Percentiles rank a stretch among this genome's conserved stretches.
These are phyloP conservation scores for Eremomyces bilateralis DNA, from an alignment of 495 filamentous ascomycete species.

Conservation along the genomic window DNA sequence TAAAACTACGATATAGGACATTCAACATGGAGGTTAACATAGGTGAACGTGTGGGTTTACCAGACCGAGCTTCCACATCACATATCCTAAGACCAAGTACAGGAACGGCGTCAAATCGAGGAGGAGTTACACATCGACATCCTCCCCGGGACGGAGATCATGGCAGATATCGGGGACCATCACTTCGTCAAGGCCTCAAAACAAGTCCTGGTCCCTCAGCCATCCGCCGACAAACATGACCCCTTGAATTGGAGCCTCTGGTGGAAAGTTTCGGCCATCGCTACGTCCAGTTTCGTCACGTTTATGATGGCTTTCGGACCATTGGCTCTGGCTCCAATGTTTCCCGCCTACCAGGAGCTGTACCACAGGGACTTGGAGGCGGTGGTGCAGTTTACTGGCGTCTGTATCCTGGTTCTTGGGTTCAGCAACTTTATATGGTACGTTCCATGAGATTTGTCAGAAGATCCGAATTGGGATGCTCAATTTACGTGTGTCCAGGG, in stretches of 20 bases:
- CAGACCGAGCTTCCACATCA: too few relatives aligned
- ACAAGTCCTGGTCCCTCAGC: constrained; percentile 32
- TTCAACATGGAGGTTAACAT: too few relatives aligned
- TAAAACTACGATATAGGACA: too few relatives aligned
- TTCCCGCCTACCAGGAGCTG: constrained; percentile 30
- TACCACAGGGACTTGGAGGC: constrained; percentile 30
- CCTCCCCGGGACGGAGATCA: constrained; percentile 40
- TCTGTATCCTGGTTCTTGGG: constrained; percentile 37
- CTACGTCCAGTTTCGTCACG: constrained; percentile 27
- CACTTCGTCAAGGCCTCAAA: constrained; percentile 35
- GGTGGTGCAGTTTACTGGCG: constrained; percentile 33
- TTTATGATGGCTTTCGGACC: constrained; percentile 39
- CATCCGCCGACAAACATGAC: constrained; percentile 18
- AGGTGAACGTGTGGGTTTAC: too few relatives aligned
- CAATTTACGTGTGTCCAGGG: constrained; percentile 19
- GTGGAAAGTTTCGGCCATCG: constrained; percentile 16
- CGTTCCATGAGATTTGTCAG: constrained; percentile 2
- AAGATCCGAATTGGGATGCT: not conserved
- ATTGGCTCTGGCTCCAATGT: constrained; percentile 34
- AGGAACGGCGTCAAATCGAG: constrained; percentile 18
- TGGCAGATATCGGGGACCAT: constrained; percentile 31
- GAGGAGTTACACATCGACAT: constrained; percentile 29
- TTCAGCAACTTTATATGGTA: constrained; percentile 38
- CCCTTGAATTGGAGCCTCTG: constrained; percentile 15
- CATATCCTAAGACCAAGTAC: too few relatives aligned